Evolutionary conservation across 1,139 yeast genomes (phyloP).

Genomic region (Pichia kudriavzevii): DNA sequence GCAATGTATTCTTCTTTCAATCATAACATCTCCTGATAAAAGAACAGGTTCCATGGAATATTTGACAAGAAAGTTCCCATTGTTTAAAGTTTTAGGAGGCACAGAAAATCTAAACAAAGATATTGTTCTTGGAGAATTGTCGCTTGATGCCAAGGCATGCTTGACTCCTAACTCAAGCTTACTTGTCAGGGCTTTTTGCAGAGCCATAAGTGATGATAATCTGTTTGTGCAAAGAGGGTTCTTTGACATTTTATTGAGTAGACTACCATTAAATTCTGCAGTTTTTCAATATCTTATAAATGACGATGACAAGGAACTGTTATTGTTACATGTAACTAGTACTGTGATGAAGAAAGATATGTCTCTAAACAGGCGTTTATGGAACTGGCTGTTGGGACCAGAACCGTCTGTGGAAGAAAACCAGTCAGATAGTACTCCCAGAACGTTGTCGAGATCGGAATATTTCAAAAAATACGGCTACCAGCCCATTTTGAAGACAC

Average conservation of each 20-base stretch:
- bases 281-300: conserved; percentile 44
- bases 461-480: conserved; percentile 58
- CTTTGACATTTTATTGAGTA: conserved; percentile 67
- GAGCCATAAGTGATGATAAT: conserved; percentile 55
- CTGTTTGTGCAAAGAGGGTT: conserved; percentile 82
- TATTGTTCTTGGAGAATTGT: conserved; percentile 14
- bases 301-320: conserved; percentile 45
- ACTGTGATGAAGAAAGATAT: conserved; percentile 78
- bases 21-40: conserved; percentile 72
- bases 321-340: conserved; percentile 56
- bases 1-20: conserved; percentile 70
- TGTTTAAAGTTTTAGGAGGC: conserved; percentile 29
- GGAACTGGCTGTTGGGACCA: conserved; percentile 91
- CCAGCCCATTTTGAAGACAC: conserved; percentile 41
- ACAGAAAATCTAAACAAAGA: conserved; percentile 6
- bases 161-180: conserved; percentile 75
- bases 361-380: conserved; percentile 85
- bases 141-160: conserved; percentile 50
- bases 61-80: conserved; percentile 63
- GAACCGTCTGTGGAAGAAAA: conserved; percentile 24
- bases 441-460: conserved; percentile 30
- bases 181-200: conserved; percentile 62
- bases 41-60: conserved; percentile 78
- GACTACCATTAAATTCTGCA: conserved; percentile 56
- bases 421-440: conserved; percentile 5